Conservation (phyloP, 78 protist species). For the Protostelium mycophagum region DNA sequence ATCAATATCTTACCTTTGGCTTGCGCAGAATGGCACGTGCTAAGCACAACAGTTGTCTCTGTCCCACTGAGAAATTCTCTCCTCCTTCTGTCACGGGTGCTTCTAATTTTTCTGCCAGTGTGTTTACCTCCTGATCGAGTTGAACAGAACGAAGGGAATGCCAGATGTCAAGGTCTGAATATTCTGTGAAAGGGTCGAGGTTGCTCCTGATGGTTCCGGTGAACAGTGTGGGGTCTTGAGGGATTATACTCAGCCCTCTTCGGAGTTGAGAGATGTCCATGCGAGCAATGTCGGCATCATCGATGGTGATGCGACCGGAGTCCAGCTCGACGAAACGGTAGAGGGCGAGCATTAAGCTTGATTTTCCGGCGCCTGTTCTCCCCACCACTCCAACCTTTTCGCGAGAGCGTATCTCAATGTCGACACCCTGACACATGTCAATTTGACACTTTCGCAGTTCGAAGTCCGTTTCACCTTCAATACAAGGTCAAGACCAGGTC, state of each 20-base stretch:
- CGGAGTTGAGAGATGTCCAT: conserved; percentile 65
- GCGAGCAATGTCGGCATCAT: conserved; percentile 54
- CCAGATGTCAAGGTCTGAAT: conserved; percentile 41
- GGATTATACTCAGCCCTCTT: conserved; percentile 75
- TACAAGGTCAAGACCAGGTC: conserved; percentile 47
- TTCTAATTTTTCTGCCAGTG: conserved; percentile 22
- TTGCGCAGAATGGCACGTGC: conserved; percentile 85
- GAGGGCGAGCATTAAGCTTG: conserved; percentile 53
- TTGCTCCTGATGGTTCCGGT: conserved; percentile 57
- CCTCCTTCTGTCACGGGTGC: conserved; percentile 41
- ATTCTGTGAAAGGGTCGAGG: conserved; percentile 39
- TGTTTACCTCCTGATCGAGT: conserved; percentile 6
- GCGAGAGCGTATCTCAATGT: conserved; percentile 15
- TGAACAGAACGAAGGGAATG: conserved; percentile 49
- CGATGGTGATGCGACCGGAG: conserved; percentile 42
- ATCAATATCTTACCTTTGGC: conserved; percentile 16
- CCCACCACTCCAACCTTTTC: conserved; percentile 87
- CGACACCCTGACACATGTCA: neutral
- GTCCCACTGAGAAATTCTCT: conserved; percentile 73
- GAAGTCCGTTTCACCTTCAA: conserved; percentile 4
- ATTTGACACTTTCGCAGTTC: neutral
- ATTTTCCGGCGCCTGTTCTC: conserved; percentile 85
- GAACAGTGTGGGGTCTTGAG: conserved; percentile 90
- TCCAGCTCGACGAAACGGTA: conserved; percentile 66
- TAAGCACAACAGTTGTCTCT: conserved; percentile 94